phyloP scores from a whole-genome alignment of 164 flowering plant genomes.

The Berberis thunbergii region DNA sequence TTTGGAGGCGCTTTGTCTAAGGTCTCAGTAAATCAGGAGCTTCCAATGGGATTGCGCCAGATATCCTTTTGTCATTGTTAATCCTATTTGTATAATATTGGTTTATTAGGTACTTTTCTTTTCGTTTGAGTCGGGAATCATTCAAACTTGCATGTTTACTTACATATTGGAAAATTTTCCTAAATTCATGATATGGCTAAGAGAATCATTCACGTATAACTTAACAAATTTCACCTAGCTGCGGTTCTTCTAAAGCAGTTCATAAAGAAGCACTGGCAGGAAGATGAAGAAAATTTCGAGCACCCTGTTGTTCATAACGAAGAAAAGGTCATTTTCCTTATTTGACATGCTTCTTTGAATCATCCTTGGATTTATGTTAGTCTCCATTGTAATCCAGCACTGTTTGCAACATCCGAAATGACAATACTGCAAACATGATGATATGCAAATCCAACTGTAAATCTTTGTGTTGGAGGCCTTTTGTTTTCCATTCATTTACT shows the following conservation, averaged over 20 bases:
- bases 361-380: not conserved
- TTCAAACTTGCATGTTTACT: not conserved
- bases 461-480: too few species aligned
- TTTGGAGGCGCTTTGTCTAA: conserved; percentile 75
- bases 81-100: not conserved
- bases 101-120: not conserved
- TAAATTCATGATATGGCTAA: too few species aligned
- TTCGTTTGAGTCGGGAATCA: not conserved
- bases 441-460: too few species aligned
- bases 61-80: conserved; percentile 57
- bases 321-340: conserved; percentile 54
- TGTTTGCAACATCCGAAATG: too few species aligned
- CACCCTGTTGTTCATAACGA: conserved; percentile 63
- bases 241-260: conserved; percentile 88
- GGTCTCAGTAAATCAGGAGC: conserved; percentile 67
- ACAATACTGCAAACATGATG: too few species aligned
- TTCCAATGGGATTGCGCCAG: conserved; percentile 75
- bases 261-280: conserved; percentile 88
- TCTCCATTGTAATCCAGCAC: too few species aligned
- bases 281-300: conserved; percentile 70
- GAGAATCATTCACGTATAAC: conserved; percentile 17
- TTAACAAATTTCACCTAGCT: conserved; percentile 76
- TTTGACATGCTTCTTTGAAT: not conserved
- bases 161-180: too few species aligned
- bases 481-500: too few species aligned